Conservation (phyloP, 495 filamentous ascomycete species). For the Xylaria nigripes region DNA sequence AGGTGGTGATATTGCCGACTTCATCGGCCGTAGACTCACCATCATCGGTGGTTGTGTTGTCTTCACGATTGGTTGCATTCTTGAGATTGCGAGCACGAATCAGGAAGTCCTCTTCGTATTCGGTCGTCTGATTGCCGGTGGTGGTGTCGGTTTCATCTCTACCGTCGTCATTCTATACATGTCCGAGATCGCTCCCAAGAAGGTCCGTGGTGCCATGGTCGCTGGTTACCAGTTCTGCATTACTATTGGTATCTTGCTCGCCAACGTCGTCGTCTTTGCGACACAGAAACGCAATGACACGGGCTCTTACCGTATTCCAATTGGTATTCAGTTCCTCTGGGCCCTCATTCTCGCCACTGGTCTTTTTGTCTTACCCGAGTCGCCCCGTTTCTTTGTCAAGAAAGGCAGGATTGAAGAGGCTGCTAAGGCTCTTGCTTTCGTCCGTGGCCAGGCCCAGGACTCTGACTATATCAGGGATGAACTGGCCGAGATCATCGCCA, state of each 20-base stretch:
- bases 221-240: conserved; percentile 65
- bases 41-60: conserved; percentile 52
- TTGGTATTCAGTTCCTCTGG: conserved; percentile 59
- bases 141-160: conserved; percentile 50
- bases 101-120: conserved; percentile 58
- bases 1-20: conserved; percentile 54
- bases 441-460: conserved; percentile 48
- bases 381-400: conserved; percentile 55
- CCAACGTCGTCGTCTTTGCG: conserved; percentile 56
- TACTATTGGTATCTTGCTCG: conserved; percentile 60
- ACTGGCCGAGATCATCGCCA: conserved; percentile 62
- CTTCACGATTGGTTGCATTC: conserved; percentile 49
- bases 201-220: conserved; percentile 60
- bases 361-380: conserved; percentile 47
- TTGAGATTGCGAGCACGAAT: conserved; percentile 50
- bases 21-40: conserved; percentile 52
- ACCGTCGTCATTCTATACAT: conserved; percentile 62
- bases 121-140: conserved; percentile 56
- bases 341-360: conserved; percentile 52
- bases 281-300: conserved; percentile 52
- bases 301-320: conserved; percentile 65
- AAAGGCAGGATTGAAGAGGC: conserved; percentile 49
- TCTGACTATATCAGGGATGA: conserved; percentile 60
- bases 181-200: conserved; percentile 58
- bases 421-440: conserved; percentile 36